Conservation (phyloP, 2,329 filamentous ascomycete species). For the Pseudogymnoascus sp. region DNA sequence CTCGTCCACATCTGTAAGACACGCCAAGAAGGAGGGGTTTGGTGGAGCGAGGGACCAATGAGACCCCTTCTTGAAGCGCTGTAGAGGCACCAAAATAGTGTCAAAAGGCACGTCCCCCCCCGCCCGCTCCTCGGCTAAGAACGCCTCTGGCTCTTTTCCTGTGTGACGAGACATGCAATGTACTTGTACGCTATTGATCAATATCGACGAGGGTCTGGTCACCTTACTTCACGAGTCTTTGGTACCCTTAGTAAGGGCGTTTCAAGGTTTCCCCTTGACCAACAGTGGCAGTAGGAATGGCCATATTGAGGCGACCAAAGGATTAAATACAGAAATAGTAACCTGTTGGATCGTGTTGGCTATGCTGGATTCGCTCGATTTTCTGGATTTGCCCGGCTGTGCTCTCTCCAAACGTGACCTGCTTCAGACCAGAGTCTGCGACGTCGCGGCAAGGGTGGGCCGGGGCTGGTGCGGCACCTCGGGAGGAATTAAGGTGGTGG, state of each 20-base stretch:
- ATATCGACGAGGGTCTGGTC: not conserved
- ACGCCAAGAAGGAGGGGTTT: not conserved
- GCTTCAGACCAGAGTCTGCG: not conserved
- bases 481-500: constrained; percentile 4
- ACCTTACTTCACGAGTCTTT: not conserved
- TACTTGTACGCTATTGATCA: not conserved
- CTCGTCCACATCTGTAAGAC: not conserved
- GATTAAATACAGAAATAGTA: not conserved
- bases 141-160: not conserved
- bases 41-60: not conserved
- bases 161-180: not conserved
- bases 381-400: not conserved
- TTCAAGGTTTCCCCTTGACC: not conserved
- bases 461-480: not conserved
- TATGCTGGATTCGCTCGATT: not conserved
- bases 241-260: not conserved
- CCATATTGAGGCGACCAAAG: not conserved
- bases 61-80: constrained; percentile 1
- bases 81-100: constrained; percentile 1
- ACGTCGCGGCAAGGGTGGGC: constrained; percentile 7
- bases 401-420: constrained; percentile 1
- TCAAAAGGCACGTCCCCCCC: constrained; percentile 2
- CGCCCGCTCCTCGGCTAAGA: not conserved
- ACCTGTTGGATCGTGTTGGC: not conserved
- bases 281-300: not conserved